Evolutionary conservation across 768 basidiomycete species (phyloP).

Genomic region (Tylopilus subfusipes): DNA sequence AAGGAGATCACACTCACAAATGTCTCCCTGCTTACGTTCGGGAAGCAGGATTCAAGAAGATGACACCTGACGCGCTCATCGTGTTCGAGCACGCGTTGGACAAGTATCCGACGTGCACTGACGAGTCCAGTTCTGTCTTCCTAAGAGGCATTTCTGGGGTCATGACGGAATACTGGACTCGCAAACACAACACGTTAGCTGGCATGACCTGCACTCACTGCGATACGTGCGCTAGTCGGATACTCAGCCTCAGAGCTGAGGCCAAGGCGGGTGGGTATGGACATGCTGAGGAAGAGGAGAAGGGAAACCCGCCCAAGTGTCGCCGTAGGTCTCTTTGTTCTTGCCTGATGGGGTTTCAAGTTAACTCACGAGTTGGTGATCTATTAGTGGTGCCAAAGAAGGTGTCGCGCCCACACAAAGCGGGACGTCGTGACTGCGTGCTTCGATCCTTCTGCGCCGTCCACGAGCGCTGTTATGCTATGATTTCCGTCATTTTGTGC

Average conservation of each 20-base stretch:
- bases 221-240: neutral
- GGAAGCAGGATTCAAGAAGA: conserved; percentile 10
- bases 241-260: neutral
- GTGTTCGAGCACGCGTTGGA: conserved; percentile 16
- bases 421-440: neutral
- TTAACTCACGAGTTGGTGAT: neutral
- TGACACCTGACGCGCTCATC: conserved; percentile 7
- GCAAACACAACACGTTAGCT: neutral
- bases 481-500: too few species aligned
- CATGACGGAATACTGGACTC: conserved; percentile 7
- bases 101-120: conserved; percentile 9
- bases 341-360: neutral
- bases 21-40: too few species aligned
- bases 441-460: neutral
- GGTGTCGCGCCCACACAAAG: neutral
- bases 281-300: neutral
- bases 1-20: too few species aligned
- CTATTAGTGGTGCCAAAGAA: conserved; percentile 6
- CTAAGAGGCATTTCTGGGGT: neutral
- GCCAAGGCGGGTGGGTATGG: neutral
- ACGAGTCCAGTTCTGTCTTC: conserved; percentile 1
- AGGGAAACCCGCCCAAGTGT: neutral
- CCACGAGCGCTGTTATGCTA: neutral
- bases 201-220: neutral
- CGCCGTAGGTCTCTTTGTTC: conserved; percentile 4